phyloP scores from a whole-genome alignment of 2,329 filamentous ascomycete genomes.

The Verticillium longisporum region DNA sequence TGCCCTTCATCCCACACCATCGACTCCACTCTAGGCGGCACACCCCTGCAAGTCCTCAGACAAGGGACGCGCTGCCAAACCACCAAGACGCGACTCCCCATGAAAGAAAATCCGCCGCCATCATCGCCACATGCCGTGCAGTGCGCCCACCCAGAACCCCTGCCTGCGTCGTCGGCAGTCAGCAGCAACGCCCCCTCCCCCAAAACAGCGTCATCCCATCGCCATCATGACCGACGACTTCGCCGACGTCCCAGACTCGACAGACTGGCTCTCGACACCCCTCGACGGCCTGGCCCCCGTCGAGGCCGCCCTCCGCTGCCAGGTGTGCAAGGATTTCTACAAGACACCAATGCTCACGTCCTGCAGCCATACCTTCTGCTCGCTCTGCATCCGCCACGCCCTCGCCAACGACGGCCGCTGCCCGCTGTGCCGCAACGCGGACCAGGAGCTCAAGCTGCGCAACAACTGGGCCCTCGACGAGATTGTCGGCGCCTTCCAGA shows the following conservation, averaged over 20 bases:
- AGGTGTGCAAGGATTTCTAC: slow-evolving; percentile 98
- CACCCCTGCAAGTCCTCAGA: not conserved
- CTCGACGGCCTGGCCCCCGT: slow-evolving; percentile 61
- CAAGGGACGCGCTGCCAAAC: not conserved
- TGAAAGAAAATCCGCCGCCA: not conserved
- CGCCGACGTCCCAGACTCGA: slow-evolving; percentile 62
- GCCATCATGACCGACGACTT: slow-evolving; percentile 24
- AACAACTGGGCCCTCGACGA: slow-evolving; percentile 84
- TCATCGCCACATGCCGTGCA: not conserved
- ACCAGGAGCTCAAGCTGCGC: slow-evolving; percentile 79
- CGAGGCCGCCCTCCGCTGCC: slow-evolving; percentile 83
- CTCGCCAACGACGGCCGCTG: slow-evolving; percentile 80
- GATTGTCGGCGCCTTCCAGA: slow-evolving; percentile 70
- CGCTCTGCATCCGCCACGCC: slow-evolving; percentile 84
- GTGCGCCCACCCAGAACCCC: not conserved
- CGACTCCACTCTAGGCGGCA: not conserved
- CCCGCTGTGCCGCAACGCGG: slow-evolving; percentile 69
- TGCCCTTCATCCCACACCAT: not conserved
- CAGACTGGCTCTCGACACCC: slow-evolving; percentile 73
- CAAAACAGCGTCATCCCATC: not conserved
- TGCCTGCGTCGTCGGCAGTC: not conserved
- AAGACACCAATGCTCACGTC: slow-evolving; percentile 90
- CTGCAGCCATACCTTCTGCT: slow-evolving; percentile 95
- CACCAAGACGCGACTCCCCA: not conserved
- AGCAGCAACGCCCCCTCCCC: not conserved